Evolutionary conservation across 140 eudicot genomes (phyloP).

Genomic region (Erigeron philadelphicus): DNA sequence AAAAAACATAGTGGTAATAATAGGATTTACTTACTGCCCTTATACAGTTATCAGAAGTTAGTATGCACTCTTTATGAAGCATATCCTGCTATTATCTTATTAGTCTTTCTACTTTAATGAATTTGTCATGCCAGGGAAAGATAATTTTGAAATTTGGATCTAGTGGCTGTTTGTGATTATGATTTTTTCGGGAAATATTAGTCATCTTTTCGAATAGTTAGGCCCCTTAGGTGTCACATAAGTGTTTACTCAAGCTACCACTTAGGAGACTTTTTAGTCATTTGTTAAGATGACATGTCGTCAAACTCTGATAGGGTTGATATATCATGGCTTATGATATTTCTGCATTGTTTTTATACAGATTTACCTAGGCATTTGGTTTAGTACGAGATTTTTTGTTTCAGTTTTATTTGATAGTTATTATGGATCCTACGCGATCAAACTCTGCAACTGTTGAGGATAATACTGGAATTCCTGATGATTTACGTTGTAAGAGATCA

Average conservation of each 20-base stretch:
- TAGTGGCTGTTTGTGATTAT: neutral
- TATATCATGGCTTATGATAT: neutral
- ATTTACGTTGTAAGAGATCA: constrained; percentile 93
- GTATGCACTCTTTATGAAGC: neutral
- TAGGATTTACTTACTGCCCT: neutral
- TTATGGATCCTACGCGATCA: constrained; percentile 62
- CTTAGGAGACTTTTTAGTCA: too few relatives aligned
- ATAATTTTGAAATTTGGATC: neutral
- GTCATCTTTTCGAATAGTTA: neutral
- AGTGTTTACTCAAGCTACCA: too few relatives aligned
- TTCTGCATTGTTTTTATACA: constrained; percentile 19
- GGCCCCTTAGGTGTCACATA: too few relatives aligned
- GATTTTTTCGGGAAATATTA: neutral
- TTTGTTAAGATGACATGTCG: too few relatives aligned
- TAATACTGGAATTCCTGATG: constrained; percentile 83
- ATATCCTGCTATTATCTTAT: neutral
- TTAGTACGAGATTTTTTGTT: constrained; percentile 10
- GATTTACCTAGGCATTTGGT: constrained; percentile 26
- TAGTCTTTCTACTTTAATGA: neutral
- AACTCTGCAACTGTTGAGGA: constrained; percentile 62
- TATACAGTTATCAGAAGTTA: neutral
- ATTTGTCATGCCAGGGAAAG: neutral
- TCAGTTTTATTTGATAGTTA: constrained; percentile 17
- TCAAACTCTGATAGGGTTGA: neutral
- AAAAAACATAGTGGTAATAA: neutral